Base-by-base conservation (phyloP, 2,329 filamentous ascomycete species). In the Epichloe bromicola region DNA sequence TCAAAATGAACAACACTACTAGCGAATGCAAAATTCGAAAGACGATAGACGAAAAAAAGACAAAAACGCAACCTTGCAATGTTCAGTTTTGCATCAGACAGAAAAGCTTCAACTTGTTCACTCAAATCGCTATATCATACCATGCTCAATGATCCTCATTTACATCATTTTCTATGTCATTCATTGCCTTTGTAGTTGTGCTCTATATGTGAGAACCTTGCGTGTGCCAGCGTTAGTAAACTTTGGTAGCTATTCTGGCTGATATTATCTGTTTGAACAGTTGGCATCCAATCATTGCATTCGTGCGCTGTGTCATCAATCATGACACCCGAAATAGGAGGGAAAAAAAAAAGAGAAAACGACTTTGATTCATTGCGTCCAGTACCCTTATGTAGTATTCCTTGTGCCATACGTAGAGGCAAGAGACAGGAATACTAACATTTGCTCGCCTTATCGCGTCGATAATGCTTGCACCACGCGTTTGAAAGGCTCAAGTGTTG, bases 401-500 rank as follows among this genome's bases (percentile, higher is more conserved):
- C 11, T 30, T 23, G 20, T 39, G 40, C 43, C 41, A 34, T 39
- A 7, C 30, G 4, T 37, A 20, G 6, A 26, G 17, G 17, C 1
- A 23, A 23, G 19, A 14, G 33, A 11, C 37, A 10, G 30, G 19
- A 3, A 15, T 14, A 5, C 5, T 15, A 33, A 38, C 14, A 19
- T 8, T 19, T 10, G 23, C n/a, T n/a, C 5, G 15, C 23, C 48
- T 10, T 10, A 50, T 17, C 38, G 12, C 23, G 47, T 59, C 23
- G 70, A 64, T 41, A 71, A 52, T 15, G 43, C 49, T 10, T 67
- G 53, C 12, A 78, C 56, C 47, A 65, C 66, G 1, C 56, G 55
- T 8, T 65, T 67, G 54, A 77, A 70, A 8, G 73, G 73, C 4
- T 69, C 67, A 1, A 77, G 62, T 1, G 74, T 72, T 0, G 74